Evolutionary conservation across 805 yeast genomes (phyloP), one percentile per base, ranked within the genome.

Genomic region (Brettanomyces anomalus): DNA sequence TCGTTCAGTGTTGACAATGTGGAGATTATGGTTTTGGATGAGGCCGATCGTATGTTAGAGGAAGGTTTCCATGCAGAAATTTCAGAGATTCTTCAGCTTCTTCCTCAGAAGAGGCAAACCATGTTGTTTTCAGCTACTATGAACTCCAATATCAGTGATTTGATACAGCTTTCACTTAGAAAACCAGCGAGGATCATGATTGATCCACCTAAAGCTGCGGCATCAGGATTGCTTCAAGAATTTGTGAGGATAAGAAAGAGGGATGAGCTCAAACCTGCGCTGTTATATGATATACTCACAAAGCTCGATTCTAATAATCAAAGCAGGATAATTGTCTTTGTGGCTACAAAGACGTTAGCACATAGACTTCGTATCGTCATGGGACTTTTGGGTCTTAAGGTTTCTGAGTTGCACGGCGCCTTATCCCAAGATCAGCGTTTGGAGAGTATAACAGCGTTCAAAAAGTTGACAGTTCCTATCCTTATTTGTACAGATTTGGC

Each of bases 1-100:
- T 82, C 93, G 41, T 93, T 93, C 61, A 78, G 79, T 39, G 94
- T 88, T 39, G 97, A 93, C 52, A 72, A 80, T 30, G 93, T 93
- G 40, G 98, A 93, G 67, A 85, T 93, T 42, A 70, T 93, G 54
- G 94, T 93, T 26, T 74, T 93, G 52, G 98, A 93, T 69, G 98
- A 93, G 70, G 98, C 98, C 46, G 98, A 93, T 72, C 80, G 98
- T 69, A 93, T 93, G 97, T 74, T 93, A 53, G 99, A 93, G 61
- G 99, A 93, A 66, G 99, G 99, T 58, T 93, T 93, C 77, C 96
- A 89, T 64, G 86, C 80, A 42, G 98, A 93, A 65, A 70, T 93
- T 51, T 82, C 87, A 16, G 98, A 93, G 61, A 90, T 93, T 46
- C 74, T 93, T 64, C 74, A 84, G 13, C 70, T 90, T 43, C 71